Base-by-base conservation (phyloP, 768 basidiomycete genomes). In the Russula foetens region DNA sequence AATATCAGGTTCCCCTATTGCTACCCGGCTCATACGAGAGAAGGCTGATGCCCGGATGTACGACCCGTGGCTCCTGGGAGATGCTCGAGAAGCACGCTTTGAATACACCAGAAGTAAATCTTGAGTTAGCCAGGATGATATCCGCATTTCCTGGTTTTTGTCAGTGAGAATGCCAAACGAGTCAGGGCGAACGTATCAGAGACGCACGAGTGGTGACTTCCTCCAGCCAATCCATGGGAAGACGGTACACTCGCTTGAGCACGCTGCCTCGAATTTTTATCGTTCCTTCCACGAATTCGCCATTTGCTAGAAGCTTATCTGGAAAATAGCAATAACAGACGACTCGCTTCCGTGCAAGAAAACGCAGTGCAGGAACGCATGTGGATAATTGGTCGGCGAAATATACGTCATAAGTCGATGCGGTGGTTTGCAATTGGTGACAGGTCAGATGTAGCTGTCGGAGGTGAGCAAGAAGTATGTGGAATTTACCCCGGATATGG, bases 261-360 rank as follows among this genome's bases (percentile, higher is more conserved):
- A 86, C 35, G 21, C 81, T 71, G 0, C 73, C 72, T 3, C 73
- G 75, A 67, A 71, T 78, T 41, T 69, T 71, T 45, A 72, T 67
- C 56, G 75, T 72, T 14, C 82, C 85, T 54, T 87, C 83, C 0
- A 84, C 78, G 67, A 73, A 83, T 41, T 79, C 82, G 0, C 89
- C 89, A 63, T 83, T 81, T 7, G 88, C 84, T 28, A 98, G 80
- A 0, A 98, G 77, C 72, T 96, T 96, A 74, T 99, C 96, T 0
- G 96, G 97, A 66, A 99, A 98, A 71, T 98, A 97, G 66, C 93
- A 96, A 71, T 99, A 98, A 73, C 98, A 98, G 21, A 98, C 86
- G 31, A 96, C 90, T 2, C 92, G 84, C n/a, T 83, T 90, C 23
- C 77, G 77, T 2, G 78, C 81, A 15, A 90, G 68, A 60, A 75